phyloP scores from a whole-genome alignment of 1,284 basidiomycete species.

The Singerocomus inundabilis region DNA sequence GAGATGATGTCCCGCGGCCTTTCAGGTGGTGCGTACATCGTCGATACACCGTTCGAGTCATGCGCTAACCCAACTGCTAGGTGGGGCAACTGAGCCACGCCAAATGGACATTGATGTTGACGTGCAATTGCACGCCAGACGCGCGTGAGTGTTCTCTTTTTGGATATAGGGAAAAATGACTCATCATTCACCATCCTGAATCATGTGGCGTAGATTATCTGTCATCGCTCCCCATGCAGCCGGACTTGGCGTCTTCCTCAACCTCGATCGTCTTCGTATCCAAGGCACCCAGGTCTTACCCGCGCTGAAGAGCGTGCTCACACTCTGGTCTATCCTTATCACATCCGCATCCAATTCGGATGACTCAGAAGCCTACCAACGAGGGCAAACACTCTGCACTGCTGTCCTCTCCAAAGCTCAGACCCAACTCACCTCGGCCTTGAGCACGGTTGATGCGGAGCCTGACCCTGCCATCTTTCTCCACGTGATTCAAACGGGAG shows the following conservation, averaged over 20 bases:
- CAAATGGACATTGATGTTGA: conserved; percentile 3
- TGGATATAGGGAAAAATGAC: neutral
- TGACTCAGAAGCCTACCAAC: neutral
- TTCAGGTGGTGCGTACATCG: conserved; percentile 7
- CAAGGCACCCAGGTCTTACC: conserved; percentile 26
- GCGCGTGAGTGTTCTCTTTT: conserved; percentile 10
- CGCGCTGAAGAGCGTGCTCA: conserved; percentile 35
- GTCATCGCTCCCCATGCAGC: conserved; percentile 22
- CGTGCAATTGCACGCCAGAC: conserved; percentile 1
- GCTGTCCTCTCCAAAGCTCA: conserved; percentile 34
- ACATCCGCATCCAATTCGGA: conserved; percentile 22
- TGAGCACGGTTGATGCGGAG: conserved; percentile 15
- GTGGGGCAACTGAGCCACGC: neutral
- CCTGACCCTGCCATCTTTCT: conserved; percentile 33
- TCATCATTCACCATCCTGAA: neutral
- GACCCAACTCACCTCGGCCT: conserved; percentile 23
- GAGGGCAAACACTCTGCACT: conserved; percentile 11
- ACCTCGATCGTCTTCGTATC: conserved; percentile 30
- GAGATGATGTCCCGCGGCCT: neutral
- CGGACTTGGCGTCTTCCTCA: conserved; percentile 36
- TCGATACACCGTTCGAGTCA: neutral
- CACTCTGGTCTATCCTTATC: conserved; percentile 39
- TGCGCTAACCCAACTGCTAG: neutral
- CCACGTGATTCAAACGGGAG: conserved; percentile 48
- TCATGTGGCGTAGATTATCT: conserved; percentile 16